Evolutionary conservation across 164 flowering plant genomes (phyloP).

Genomic region (Sextonia rubra): DNA sequence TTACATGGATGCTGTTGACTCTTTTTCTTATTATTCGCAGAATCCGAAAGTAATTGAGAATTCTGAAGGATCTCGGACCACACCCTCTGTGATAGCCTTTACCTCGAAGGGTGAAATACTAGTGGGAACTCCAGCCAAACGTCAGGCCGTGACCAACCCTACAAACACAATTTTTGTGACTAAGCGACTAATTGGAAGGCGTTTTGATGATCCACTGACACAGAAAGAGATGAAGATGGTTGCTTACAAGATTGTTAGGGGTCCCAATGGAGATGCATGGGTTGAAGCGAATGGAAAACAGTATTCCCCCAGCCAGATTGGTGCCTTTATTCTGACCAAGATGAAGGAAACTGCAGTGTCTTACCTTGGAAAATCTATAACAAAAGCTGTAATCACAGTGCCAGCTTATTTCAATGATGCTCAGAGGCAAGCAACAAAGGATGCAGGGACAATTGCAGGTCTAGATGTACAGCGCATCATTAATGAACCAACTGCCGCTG

Average conservation of each 20-base stretch:
- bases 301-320: slow-evolving; percentile 64
- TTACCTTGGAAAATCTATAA: slow-evolving; percentile 46
- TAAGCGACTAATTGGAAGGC: slow-evolving; percentile 15
- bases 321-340: slow-evolving; percentile 59
- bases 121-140: slow-evolving; percentile 17
- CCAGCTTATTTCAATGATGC: slow-evolving; percentile 75
- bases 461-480: slow-evolving; percentile 59
- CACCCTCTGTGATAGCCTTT: slow-evolving; percentile 14
- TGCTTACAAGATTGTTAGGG: slow-evolving; percentile 38
- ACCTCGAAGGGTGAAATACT: slow-evolving; percentile 12
- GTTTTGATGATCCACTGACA: slow-evolving; percentile 14
- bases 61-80: slow-evolving; percentile 41
- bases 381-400: slow-evolving; percentile 61
- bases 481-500: slow-evolving; percentile 73
- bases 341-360: slow-evolving; percentile 74
- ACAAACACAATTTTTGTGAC: slow-evolving; percentile 16
- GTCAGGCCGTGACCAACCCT: slow-evolving; percentile 16
- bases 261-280: slow-evolving; percentile 74
- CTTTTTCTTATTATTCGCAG: slow-evolving; percentile 16
- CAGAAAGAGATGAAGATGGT: slow-evolving; percentile 21
- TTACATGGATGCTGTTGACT: background rate
- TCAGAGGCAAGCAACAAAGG: slow-evolving; percentile 67
- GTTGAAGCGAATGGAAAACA: slow-evolving; percentile 58
- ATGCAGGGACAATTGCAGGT: slow-evolving; percentile 71
- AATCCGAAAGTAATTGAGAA: slow-evolving; percentile 57